Conservation (phyloP, 768 basidiomycete species). For the Rhizopogon vesiculosus region DNA sequence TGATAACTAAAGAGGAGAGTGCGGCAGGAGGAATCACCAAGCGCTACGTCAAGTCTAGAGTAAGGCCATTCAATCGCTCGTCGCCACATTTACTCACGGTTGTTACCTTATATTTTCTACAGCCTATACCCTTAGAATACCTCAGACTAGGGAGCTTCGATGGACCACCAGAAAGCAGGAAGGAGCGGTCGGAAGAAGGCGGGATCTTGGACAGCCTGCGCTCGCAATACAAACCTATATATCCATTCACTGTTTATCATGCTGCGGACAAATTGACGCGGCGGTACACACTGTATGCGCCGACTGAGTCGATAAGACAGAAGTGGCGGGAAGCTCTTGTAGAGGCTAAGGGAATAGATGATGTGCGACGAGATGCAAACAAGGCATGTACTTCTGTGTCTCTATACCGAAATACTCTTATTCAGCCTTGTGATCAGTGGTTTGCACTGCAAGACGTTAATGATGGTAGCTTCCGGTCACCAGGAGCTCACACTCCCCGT, state of each 20-base stretch:
- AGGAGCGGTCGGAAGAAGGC: slow-evolving; percentile 57
- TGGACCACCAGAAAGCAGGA: slow-evolving; percentile 54
- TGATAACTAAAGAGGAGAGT: slow-evolving; percentile 60
- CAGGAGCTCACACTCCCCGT: slow-evolving; percentile 29
- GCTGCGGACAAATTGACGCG: slow-evolving; percentile 50
- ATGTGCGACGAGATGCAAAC: slow-evolving; percentile 64
- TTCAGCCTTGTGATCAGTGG: slow-evolving; percentile 41
- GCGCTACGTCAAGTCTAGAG: slow-evolving; percentile 60
- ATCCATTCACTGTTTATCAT: slow-evolving; percentile 77
- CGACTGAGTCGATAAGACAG: slow-evolving; percentile 49
- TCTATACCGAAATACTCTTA: background rate
- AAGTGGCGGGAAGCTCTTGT: slow-evolving; percentile 61
- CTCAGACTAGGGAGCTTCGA: slow-evolving; percentile 69
- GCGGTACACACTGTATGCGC: slow-evolving; percentile 69
- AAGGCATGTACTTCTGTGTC: slow-evolving; percentile 42
- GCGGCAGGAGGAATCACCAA: slow-evolving; percentile 41
- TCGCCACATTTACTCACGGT: slow-evolving; percentile 1
- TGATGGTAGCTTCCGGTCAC: slow-evolving; percentile 57
- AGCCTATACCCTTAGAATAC: slow-evolving; percentile 81
- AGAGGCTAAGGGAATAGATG: slow-evolving; percentile 60
- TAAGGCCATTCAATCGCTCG: slow-evolving; percentile 29
- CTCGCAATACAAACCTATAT: slow-evolving; percentile 50
- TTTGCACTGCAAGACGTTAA: slow-evolving; percentile 57
- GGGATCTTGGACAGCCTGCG: slow-evolving; percentile 52
- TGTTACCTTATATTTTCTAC: slow-evolving; percentile 6